Conservation (phyloP, 805 yeast species). For the Priceomyces castillae region DNA sequence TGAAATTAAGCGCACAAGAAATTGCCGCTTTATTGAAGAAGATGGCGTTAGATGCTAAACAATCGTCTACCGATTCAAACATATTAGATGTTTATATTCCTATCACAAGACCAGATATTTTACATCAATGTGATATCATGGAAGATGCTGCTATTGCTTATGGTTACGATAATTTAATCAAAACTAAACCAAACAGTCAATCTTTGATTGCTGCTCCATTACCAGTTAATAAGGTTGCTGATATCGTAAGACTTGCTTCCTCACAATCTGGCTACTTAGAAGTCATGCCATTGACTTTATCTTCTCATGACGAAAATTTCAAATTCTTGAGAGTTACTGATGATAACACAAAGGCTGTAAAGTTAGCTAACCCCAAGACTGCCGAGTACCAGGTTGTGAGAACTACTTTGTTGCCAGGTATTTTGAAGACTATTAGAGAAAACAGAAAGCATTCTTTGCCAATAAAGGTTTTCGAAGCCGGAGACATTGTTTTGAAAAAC, state of each 20-base stretch:
- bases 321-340: constrained; percentile 73
- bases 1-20: constrained; percentile 64
- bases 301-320: constrained; percentile 97
- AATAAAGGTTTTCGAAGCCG: constrained; percentile 90
- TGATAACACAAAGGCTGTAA: constrained; percentile 76
- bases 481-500: constrained; percentile 90
- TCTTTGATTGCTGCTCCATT: constrained; percentile 83
- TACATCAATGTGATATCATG: constrained; percentile 97
- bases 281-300: constrained; percentile 90
- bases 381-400: constrained; percentile 96
- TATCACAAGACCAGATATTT: constrained; percentile 90
- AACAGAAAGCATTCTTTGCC: constrained; percentile 95
- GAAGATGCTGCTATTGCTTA: constrained; percentile 97
- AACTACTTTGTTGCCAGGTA: constrained; percentile 91
- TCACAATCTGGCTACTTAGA: constrained; percentile 96
- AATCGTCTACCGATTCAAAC: constrained; percentile 40
- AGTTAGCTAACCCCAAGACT: constrained; percentile 94
- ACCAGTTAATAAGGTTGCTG: constrained; percentile 87
- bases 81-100: constrained; percentile 73
- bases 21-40: constrained; percentile 66
- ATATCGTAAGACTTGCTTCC: constrained; percentile 84
- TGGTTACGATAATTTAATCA: constrained; percentile 86
- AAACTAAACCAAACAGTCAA: constrained; percentile 73
- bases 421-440: constrained; percentile 91
- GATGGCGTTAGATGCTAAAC: constrained; percentile 73